Conservation (phyloP, 306 rosid genomes). For the Begonia loranthoides region DNA sequence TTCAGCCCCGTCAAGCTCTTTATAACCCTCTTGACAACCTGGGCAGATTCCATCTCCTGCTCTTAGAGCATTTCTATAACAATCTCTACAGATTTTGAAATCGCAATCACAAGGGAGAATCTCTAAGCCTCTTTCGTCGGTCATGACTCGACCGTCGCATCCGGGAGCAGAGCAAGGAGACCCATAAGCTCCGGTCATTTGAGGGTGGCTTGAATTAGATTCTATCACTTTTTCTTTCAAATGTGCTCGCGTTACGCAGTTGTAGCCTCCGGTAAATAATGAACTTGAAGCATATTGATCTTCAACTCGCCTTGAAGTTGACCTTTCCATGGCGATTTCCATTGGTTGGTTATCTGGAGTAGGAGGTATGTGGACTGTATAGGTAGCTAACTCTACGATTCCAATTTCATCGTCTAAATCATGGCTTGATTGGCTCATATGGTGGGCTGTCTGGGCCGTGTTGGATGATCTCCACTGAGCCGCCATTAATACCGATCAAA, state of each 20-base stretch:
- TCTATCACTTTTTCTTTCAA: conserved; percentile 90
- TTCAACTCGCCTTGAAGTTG: conserved; percentile 76
- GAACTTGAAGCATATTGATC: conserved; percentile 88
- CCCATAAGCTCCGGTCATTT: conserved; percentile 93
- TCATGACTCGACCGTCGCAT: conserved; percentile 85
- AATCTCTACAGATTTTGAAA: conserved; percentile 86
- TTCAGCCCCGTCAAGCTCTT: conserved; percentile 66
- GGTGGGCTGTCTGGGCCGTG: conserved; percentile 59
- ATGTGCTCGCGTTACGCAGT: conserved; percentile 75
- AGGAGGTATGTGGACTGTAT: conserved; percentile 80
- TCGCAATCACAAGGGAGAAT: conserved; percentile 96
- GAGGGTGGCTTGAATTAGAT: conserved; percentile 81
- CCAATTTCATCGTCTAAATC: conserved; percentile 90
- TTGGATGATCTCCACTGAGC: neutral
- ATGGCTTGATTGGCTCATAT: conserved; percentile 68
- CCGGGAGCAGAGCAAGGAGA: conserved; percentile 78
- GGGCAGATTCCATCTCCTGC: conserved; percentile 68
- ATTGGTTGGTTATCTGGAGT: conserved; percentile 95
- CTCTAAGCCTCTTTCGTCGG: conserved; percentile 68
- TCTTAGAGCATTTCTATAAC: conserved; percentile 71
- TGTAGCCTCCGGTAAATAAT: conserved; percentile 85
- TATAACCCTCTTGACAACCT: conserved; percentile 79
- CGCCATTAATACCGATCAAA: neutral
- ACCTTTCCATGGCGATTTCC: conserved; percentile 30
- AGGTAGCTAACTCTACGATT: conserved; percentile 56